Base-by-base conservation (phyloP, 2,329 filamentous ascomycete species). In the Cercospora sp. region DNA sequence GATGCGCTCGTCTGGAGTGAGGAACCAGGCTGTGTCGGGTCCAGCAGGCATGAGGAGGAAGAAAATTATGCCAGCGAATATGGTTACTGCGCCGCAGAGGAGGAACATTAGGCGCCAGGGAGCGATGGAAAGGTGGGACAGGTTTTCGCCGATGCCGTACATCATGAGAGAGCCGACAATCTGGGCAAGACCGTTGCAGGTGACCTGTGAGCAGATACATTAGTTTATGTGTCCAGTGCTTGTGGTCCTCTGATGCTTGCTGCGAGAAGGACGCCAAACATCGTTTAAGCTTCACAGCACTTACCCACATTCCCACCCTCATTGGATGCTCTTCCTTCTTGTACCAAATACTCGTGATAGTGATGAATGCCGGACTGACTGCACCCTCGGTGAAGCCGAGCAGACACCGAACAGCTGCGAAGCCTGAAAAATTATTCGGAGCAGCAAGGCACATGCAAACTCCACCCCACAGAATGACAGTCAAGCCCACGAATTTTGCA, bases 21-120 rank as follows among this genome's bases (percentile, higher is more conserved):
- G 75, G 70, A 86, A 86, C 84, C 84, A 85, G 0, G 83, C 83
- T 12, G 80, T 79, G 2, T 77, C 77, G 0, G 83, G 83, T 0
- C 81, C 80, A 48, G 75, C 78, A 0, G 84, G 85, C 80, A 86
- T 84, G 59, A 81, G 67, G 26, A 83, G 69, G 65, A 80, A 82
- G 74, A 86, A 86, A 0, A 79, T 65, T 0, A 83, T 73, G 1
- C 84, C 84, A 7, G 78, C 76, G 1, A 76, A 74, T 1, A 78
- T 71, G 0, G 84, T 86, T 7, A 85, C 67, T 0, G 79, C 81
- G n/a, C 84, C 84, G 65, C 81, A 85, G 12, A 86, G 77, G 31
- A 86, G 74, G 72, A 86, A 86, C 42, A 86, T 73, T 0, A 79
- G 74, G 36, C 83, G 76, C 84, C 84, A 86, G 0, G 82, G 79